These are phyloP conservation scores for Patellaria atrata DNA, from an alignment of 495 filamentous ascomycete species.

Conservation along the genomic window DNA sequence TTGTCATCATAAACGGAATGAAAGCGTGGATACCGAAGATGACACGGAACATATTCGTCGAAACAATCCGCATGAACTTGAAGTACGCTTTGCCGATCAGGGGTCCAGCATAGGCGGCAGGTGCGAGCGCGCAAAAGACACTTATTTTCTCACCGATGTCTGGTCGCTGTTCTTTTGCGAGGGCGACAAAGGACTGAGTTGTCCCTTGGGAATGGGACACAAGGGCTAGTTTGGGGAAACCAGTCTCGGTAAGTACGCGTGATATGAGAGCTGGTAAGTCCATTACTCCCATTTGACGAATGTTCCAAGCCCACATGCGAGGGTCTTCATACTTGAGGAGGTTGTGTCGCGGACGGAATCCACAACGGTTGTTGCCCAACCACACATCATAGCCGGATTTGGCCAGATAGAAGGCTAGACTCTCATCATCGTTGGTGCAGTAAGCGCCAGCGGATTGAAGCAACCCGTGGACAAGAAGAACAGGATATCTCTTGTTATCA, in stretches of 20 bases:
- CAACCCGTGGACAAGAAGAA: conserved; percentile 78
- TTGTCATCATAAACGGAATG: conserved; percentile 87
- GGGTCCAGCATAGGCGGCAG: conserved; percentile 81
- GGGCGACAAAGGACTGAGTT: conserved; percentile 74
- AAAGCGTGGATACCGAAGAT: conserved; percentile 92
- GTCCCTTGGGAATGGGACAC: conserved; percentile 88
- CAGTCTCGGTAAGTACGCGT: conserved; percentile 68
- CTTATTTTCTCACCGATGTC: conserved; percentile 74
- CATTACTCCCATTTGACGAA: conserved; percentile 81
- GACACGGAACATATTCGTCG: conserved; percentile 58
- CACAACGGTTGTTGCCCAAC: conserved; percentile 92
- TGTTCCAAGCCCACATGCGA: conserved; percentile 96
- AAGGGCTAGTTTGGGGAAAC: conserved; percentile 70
- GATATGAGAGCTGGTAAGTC: conserved; percentile 83
- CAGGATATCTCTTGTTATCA: conserved; percentile 58
- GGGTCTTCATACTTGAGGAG: conserved; percentile 60
- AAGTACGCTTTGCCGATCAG: conserved; percentile 79
- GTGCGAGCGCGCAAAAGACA: conserved; percentile 85
- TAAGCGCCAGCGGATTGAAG: conserved; percentile 81
- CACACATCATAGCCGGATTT: conserved; percentile 94
- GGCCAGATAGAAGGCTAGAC: conserved; percentile 79
- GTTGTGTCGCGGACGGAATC: conserved; percentile 61
- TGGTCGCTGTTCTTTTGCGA: conserved; percentile 84
- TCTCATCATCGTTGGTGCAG: conserved; percentile 80
- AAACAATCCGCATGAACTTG: conserved; percentile 77